phyloP scores from a whole-genome alignment of 306 rosid genomes.

The Pachyrhizus erosus region DNA sequence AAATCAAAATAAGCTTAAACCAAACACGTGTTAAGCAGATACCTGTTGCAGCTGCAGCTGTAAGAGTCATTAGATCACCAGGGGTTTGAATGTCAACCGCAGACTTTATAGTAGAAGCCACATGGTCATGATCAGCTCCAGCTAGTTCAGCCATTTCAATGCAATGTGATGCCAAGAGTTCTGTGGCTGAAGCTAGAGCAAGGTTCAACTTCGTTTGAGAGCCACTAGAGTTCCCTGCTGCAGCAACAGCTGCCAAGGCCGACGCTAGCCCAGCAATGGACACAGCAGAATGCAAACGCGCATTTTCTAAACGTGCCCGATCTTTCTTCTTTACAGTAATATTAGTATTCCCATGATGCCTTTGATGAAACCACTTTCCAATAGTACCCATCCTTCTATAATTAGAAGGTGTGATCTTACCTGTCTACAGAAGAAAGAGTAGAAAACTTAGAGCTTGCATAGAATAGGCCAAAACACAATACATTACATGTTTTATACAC shows the following conservation, averaged over 20 bases:
- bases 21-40: neutral
- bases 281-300: constrained; percentile 72
- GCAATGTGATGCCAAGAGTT: constrained; percentile 85
- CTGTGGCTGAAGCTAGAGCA: constrained; percentile 79
- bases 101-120: constrained; percentile 67
- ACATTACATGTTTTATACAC: neutral
- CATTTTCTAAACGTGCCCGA: constrained; percentile 67
- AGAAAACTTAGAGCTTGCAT: neutral
- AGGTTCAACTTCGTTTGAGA: constrained; percentile 62
- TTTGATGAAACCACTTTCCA: constrained; percentile 87
- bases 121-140: constrained; percentile 66
- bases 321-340: constrained; percentile 68
- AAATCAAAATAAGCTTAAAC: neutral
- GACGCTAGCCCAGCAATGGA: constrained; percentile 86
- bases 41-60: constrained; percentile 96
- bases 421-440: constrained; percentile 52
- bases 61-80: constrained; percentile 81
- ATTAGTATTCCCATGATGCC: constrained; percentile 48
- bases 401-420: constrained; percentile 48
- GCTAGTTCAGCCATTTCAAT: constrained; percentile 78
- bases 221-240: constrained; percentile 54
- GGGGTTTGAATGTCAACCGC: constrained; percentile 75
- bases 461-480: neutral
- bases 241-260: constrained; percentile 77
- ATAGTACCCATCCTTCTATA: constrained; percentile 55